phyloP scores from a whole-genome alignment of 306 rosid species.

The Ormosia semicastrata region DNA sequence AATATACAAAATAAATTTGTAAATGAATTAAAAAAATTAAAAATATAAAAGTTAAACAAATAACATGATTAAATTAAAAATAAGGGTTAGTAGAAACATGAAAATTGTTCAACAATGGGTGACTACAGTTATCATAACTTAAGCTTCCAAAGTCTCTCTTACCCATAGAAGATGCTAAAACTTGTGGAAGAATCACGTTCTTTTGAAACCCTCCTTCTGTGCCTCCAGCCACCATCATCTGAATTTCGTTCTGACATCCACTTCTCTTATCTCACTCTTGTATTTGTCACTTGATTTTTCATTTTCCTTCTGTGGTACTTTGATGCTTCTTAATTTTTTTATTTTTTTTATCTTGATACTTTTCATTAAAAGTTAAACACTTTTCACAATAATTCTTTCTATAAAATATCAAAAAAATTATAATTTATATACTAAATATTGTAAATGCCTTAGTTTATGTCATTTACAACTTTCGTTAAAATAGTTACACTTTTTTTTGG shows the following conservation, averaged over 20 bases:
- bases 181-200: not conserved
- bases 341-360: not conserved
- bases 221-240: not conserved
- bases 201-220: not conserved
- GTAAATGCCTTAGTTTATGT: too few species aligned
- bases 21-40: too few species aligned
- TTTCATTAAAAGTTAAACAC: not conserved
- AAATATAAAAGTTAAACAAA: too few species aligned
- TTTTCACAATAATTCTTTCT: not conserved
- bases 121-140: not conserved
- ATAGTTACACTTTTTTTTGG: too few species aligned
- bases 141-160: not conserved
- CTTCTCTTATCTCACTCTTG: not conserved
- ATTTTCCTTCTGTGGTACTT: not conserved
- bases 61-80: not conserved
- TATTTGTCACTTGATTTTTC: not conserved
- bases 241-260: not conserved
- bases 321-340: not conserved
- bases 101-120: not conserved
- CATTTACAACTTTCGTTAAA: too few species aligned
- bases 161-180: not conserved
- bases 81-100: not conserved
- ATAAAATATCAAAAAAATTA: too few species aligned
- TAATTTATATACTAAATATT: too few species aligned
- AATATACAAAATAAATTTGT: too few species aligned